Base-by-base conservation (phyloP, 768 basidiomycete genomes). In the Mrakia gelida region DNA sequence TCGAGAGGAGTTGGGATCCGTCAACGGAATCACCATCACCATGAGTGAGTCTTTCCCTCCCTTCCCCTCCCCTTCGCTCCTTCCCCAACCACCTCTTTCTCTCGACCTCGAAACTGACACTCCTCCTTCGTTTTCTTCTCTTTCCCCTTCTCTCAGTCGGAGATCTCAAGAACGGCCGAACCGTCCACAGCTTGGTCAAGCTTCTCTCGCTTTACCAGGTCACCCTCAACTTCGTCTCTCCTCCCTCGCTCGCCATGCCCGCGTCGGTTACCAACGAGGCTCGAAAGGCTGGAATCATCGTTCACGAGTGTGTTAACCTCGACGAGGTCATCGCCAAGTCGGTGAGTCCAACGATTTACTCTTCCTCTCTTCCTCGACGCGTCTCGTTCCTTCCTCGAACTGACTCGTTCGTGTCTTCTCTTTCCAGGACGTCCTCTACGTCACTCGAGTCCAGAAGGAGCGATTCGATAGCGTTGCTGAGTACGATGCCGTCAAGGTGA, bases 101-200 rank as follows among this genome's bases (percentile, higher is more conserved):
- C 13, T 73, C 45, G 13, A 56, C 23, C 3, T 23, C 32, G n/a
- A 54, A 28, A 6, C 72, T 73, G 23, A 73, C 23, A 1, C 16
- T 32, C 45, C 7, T 32, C 18, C 30, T 32, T 21, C 16, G 49
- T 21, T 52, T 1, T 70, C 13, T 6, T 71, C 21, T n/a, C 43
- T 67, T 41, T 63, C 73, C 56, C 45, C 32, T 11, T 72, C 15
- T 76, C 18, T 7, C 59, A 73, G 89, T 99, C 15, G 97, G 97
- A 72, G 97, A 99, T 84, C 88, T 99, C 81, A 98, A 97, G 88
- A 96, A 98, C 82, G 97, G 97, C 43, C 90, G 97, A 67, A 99
- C 97, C 0, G 96, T 98, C 2, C 97, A 99, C 86, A 94, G 92
- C 81, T 88, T 99, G 68, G 96, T 98, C 81, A 92, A 92, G 13